phyloP scores from a whole-genome alignment of 1,139 yeast species.

The Wickerhamomyces sp. region DNA sequence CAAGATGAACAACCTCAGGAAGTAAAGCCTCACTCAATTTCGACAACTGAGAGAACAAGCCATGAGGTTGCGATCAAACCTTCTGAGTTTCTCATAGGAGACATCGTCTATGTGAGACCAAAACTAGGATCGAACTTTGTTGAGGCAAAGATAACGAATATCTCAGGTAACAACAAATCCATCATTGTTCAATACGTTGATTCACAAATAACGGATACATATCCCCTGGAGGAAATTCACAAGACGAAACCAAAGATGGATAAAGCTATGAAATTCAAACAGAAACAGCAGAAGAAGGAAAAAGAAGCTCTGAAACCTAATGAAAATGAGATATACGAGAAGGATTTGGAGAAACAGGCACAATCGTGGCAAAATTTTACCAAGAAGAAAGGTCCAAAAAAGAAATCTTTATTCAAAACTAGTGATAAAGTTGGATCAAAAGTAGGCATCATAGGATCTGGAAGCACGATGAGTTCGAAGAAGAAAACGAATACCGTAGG shows the following conservation, averaged over 20 bases:
- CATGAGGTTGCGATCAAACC: slow-evolving; percentile 4
- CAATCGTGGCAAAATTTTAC: slow-evolving; percentile 30
- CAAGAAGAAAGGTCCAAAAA: slow-evolving; percentile 22
- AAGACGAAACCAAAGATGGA: slow-evolving; percentile 10
- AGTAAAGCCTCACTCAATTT: slow-evolving; percentile 1
- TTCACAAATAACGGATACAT: slow-evolving; percentile 8
- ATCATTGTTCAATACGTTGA: slow-evolving; percentile 11
- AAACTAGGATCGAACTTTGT: slow-evolving; percentile 7
- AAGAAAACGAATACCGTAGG: slow-evolving; percentile 9
- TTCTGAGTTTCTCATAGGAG: slow-evolving; percentile 9
- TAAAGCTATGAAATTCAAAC: slow-evolving; percentile 8
- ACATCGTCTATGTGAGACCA: slow-evolving; percentile 12
- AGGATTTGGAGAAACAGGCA: slow-evolving; percentile 21
- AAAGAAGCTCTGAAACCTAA: slow-evolving; percentile 1
- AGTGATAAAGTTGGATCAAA: slow-evolving; percentile 22
- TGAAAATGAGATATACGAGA: slow-evolving; percentile 11
- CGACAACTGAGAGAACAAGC: neutral
- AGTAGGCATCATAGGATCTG: slow-evolving; percentile 25
- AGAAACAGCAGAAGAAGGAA: slow-evolving; percentile 6
- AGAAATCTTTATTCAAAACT: slow-evolving; percentile 21
- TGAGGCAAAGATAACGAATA: slow-evolving; percentile 11
- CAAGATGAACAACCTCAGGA: slow-evolving; percentile 9
- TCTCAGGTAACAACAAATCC: slow-evolving; percentile 18
- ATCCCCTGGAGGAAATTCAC: slow-evolving; percentile 8
- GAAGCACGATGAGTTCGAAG: slow-evolving; percentile 14